Base-by-base conservation (phyloP, 2,329 filamentous ascomycete species). In the Cryphonectria carpinicola region DNA sequence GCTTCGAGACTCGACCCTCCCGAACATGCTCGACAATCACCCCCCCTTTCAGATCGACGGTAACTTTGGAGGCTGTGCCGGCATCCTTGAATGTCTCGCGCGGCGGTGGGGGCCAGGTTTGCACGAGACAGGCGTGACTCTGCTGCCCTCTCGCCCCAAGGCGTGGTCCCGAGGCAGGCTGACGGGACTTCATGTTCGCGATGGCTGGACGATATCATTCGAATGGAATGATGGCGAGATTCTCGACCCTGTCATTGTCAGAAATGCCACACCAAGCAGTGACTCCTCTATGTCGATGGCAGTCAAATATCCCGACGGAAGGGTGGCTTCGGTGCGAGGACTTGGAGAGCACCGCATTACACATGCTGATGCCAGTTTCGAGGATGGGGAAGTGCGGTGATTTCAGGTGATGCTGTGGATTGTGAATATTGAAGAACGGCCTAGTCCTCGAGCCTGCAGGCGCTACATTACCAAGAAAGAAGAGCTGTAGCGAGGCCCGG, bases 41-140 rank as follows among this genome's bases (percentile, higher is more conserved):
- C 83, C 82, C 1, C 82, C 81, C 17, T 85, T 86, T 72, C 84
- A 86, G 72, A 84, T 85, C 32, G 84, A 86, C 73, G 84, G 84
- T 0, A 86, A 86, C 67, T 84, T 86, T 71, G 85, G 84, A 1
- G 81, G 81, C 1, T 81, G 80, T n/a, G 82, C 82, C 4, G 84
- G 82, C 1, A 82, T 86, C 19, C 73, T 82, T 1, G 84, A 86
- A 75, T 83, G 82, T 76, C 70, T 85, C 46, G 71, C 85, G 19
- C 83, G 86, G 73, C 73, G 78, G 69, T 74, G 79, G 66, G 75
- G 78, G 49, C 76, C 76, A 4, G 56, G 76, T n/a, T 41, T 70
- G 49, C 70, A 63, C 13, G 65, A 62, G 13, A 66, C 71, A n/a
- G 72, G 67, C 32, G 78, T 82, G 71, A 74, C 76, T 35, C 74